Evolutionary conservation across 2,329 filamentous ascomycete genomes (phyloP).

Genomic region (Colletotrichum theobromicola): DNA sequence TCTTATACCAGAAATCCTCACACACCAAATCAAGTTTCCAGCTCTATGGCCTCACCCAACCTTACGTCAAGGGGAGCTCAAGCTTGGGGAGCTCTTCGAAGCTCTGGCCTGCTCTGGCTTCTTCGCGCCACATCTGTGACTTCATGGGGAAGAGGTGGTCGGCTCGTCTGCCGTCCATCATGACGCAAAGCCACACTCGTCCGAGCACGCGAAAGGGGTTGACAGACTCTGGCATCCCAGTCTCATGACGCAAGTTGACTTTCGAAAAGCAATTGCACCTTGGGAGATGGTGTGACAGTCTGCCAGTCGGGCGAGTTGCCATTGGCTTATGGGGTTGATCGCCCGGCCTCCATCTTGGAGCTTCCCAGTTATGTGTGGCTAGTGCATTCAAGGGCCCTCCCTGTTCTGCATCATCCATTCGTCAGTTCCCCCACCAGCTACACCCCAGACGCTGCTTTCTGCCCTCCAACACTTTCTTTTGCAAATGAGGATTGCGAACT

Average conservation of each 20-base stretch:
- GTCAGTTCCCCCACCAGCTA: conserved; percentile 18
- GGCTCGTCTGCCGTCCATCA: conserved; percentile 12
- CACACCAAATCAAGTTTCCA: conserved; percentile 23
- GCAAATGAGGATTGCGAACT: conserved; percentile 8
- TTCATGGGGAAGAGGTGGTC: conserved; percentile 16
- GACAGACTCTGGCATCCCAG: conserved; percentile 7
- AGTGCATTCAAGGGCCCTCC: conserved; percentile 13
- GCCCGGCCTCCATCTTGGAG: conserved; percentile 25
- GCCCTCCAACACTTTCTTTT: conserved; percentile 14
- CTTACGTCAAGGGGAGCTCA: conserved; percentile 21
- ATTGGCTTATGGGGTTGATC: conserved; percentile 34
- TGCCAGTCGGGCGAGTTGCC: not conserved
- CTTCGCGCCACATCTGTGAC: conserved; percentile 23
- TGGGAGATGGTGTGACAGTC: conserved; percentile 22
- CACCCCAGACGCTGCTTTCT: not conserved
- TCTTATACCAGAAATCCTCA: conserved; percentile 23
- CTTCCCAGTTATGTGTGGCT: conserved; percentile 17
- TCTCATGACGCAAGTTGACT: conserved; percentile 23
- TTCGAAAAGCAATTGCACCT: conserved; percentile 6
- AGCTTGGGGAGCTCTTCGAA: conserved; percentile 17
- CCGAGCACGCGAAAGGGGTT: conserved; percentile 14
- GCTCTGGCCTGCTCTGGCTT: conserved; percentile 17
- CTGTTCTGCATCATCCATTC: conserved; percentile 22
- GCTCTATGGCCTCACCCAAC: not conserved
- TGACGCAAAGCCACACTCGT: conserved; percentile 27